Base-by-base conservation (phyloP, 345 rosid genomes). In the Aquilaria yunnanensis region DNA sequence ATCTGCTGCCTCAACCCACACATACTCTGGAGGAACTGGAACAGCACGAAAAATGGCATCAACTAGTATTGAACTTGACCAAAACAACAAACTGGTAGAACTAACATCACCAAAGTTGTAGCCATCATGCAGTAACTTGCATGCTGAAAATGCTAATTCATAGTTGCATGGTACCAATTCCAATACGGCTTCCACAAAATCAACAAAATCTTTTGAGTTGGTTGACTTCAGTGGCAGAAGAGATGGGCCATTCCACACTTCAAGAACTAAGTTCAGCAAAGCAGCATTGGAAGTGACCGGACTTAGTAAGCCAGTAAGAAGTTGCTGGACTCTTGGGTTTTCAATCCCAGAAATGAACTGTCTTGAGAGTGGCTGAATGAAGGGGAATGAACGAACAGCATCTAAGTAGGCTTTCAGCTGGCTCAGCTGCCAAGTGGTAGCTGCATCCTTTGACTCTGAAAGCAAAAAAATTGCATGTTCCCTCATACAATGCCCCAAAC, bases 21-120 rank as follows among this genome's bases (percentile, higher is more conserved):
- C 73, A 65, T 59, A 74, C 81, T 88, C 99, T 0, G 97, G 96
- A 57, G 97, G 85, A 50, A 90, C 57, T n/a, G 97, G 97, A 34
- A 93, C 47, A 3, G 88, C 90, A 50, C 80, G 85, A 56, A 81
- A 85, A 34, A 93, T 58, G 14, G 95, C 67, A 32, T 68, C 72
- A 11, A 77, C 77, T 74, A 93, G 68, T 54, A 73, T 73, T 31
- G 82, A 74, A 75, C 87, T 69, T 8, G 88, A 84, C 99, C 97
- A 90, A 65, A 79, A 94, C 37, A 78, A 64, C 47, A 94, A 61
- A 66, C 95, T 65, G 23, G 80, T 65, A 14, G 78, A 68, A 56
- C 69, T 33, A 54, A 64, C 70, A 13, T 62, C 54, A 10, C 45
- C 7, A 57, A 60, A 43, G 9, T 54, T 60, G 57, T 67, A 56